Conservation (phyloP, 345 rosid species). For the Excoecaria cochinchinensis region DNA sequence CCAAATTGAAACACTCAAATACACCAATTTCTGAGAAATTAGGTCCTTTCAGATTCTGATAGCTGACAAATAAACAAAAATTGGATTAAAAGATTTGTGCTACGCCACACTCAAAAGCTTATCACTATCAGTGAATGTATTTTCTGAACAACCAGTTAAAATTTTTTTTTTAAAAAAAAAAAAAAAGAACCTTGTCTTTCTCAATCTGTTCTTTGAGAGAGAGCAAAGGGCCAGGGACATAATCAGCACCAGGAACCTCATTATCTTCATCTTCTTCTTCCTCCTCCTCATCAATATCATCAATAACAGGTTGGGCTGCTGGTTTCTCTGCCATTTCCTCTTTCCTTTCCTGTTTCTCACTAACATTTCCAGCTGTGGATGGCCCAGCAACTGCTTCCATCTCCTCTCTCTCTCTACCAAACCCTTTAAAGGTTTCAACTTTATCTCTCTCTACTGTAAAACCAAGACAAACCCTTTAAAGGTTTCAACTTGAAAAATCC, state of each 20-base stretch:
- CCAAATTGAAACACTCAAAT: slow-evolving; percentile 1
- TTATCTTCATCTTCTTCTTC: slow-evolving; percentile 23
- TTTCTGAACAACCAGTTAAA: slow-evolving; percentile 7
- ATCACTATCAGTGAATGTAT: slow-evolving; percentile 4
- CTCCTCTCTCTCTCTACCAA: slow-evolving; percentile 11
- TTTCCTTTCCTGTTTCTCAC: slow-evolving; percentile 10
- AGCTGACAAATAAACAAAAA: neutral
- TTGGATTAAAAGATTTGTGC: neutral
- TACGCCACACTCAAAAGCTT: neutral
- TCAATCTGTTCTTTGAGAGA: slow-evolving; percentile 63
- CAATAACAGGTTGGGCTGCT: slow-evolving; percentile 3
- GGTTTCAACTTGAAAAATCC: slow-evolving; percentile 1
- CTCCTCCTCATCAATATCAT: slow-evolving; percentile 14
- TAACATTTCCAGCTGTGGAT: slow-evolving; percentile 9
- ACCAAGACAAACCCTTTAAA: neutral
- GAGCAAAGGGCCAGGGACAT: slow-evolving; percentile 50
- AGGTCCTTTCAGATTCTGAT: neutral
- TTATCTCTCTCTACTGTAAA: neutral
- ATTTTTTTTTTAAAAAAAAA: neutral
- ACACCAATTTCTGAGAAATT: neutral
- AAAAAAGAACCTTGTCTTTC: slow-evolving; percentile 48
- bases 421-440: neutral
- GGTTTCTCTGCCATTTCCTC: slow-evolving; percentile 10
- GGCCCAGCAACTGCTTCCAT: slow-evolving; percentile 26
- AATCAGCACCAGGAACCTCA: slow-evolving; percentile 31